Evolutionary conservation across 139 green algal species (phyloP).

Genomic region (Haematococcus lacustris): DNA sequence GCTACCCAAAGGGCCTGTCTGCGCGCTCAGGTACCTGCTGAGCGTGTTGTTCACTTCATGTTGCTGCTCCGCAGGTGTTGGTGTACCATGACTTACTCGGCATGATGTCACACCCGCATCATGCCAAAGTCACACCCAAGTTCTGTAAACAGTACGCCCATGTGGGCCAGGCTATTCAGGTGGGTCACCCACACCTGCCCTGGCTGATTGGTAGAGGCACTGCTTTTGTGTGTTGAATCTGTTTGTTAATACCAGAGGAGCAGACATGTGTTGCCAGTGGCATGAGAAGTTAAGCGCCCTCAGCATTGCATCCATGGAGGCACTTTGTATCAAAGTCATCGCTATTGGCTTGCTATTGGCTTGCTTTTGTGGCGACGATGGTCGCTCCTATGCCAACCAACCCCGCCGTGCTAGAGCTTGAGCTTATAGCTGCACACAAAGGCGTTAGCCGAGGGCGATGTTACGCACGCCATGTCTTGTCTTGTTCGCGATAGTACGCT

Average conservation of each 20-base stretch:
- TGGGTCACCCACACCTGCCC: neutral
- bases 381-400: neutral
- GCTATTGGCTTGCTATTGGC: neutral
- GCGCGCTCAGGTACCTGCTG: no score
- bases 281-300: neutral
- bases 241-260: neutral
- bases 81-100: slow-evolving; percentile 98
- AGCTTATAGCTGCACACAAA: neutral
- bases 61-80: slow-evolving; percentile 80
- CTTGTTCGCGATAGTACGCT: neutral
- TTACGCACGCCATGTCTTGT: neutral
- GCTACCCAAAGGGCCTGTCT: no score
- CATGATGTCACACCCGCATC: slow-evolving; percentile 97
- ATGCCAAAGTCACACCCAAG: slow-evolving; percentile 94
- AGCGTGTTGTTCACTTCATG: no score
- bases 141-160: slow-evolving; percentile 96
- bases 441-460: neutral
- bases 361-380: neutral
- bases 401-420: neutral
- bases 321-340: no score
- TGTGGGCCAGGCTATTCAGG: slow-evolving; percentile 72
- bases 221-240: neutral
- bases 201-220: neutral
- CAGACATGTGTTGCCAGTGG: neutral
- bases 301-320: no score